Base-by-base conservation (phyloP, 2,329 filamentous ascomycete genomes). In the Hypocreales sp. region DNA sequence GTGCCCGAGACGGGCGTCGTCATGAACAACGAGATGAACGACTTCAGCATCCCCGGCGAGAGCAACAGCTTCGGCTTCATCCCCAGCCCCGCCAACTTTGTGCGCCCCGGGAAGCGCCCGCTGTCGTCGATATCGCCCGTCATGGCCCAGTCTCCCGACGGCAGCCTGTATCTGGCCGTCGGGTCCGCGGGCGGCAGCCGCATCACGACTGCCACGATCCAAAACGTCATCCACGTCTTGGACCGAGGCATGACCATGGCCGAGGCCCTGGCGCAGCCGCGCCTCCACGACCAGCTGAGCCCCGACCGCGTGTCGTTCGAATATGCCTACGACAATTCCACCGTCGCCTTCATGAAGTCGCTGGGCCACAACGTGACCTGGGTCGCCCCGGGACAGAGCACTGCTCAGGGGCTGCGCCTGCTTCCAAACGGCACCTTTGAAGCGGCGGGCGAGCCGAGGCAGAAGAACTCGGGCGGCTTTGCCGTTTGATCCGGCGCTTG, bases 191-290 rank as follows among this genome's bases (percentile, higher is more conserved):
- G 86, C 1, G 86, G 86, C 0, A 82, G 75, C 22, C 65, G 81
- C 4, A 93, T 93, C 48, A 87, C 83, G 41, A 92, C 82, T 0
- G 59, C 80, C 0, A 87, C 78, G 0, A 64, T 84, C n/a, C 82
- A 90, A 50, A 77, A 74, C 30, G 56, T 84, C 4, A 72, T 81
- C 43, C 66, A 84, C 39, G 65, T 84, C 0, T 55, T 94, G 0
- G 82, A 92, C 38, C 64, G 67, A 20, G 52, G 53, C 4, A 55
- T 82, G 55, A 72, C 62, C 0, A 58, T 72, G 0, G 48, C 58
- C 0, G 59, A 79, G 26, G 77, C 82, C 0, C 53, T 93, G 1
- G 67, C 65, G 0, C 50, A 67, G 33, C 79, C 81, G 0, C 59
- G 86, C 1, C 48, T 93, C 15, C 84, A 94, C 41, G 82, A 93